Base-by-base conservation (phyloP, 495 filamentous ascomycete genomes). In the Aspergillus kassunensis region DNA sequence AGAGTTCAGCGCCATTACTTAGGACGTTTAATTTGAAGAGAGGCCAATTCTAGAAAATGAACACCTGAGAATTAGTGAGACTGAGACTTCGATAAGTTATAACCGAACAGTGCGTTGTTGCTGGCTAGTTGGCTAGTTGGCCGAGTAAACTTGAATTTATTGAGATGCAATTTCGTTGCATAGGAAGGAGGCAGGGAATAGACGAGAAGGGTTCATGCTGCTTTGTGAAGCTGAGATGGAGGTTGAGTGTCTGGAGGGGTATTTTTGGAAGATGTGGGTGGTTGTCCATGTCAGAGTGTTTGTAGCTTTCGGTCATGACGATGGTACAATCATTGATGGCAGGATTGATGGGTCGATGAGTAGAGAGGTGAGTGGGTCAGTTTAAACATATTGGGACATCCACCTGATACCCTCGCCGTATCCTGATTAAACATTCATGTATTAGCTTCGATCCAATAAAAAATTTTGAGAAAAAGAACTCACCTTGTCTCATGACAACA, bases 401-500 rank as follows among this genome's bases (percentile, higher is more conserved):
- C 77, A 79, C 55, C 75, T 68, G 67, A 78, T 78, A 58, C 75
- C 77, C 59, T 78, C 76, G 42, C 74, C 73, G 61, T 79, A 80
- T 31, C 76, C 76, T 80, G 9, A 27, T 9, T n/a, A 44, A 33
- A n/a, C 23, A 29, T 19, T 4, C 13, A 43, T 35, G 21, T 39
- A 33, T 31, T 35, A 20, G 24, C 21, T 39, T 15, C 33, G 16
- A 3, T 21, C 20, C 11, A n/a, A n/a, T n/a, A n/a, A n/a, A n/a
- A n/a, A n/a, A n/a, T n/a, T n/a, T n/a, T 27, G 24, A 27, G 24
- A 27, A 4, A 27, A 27, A 27, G 24, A 54, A 75, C 83, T 61
- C 54, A 89, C 87, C 92, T 74, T 97, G 91, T 68, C 92, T 80
- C 93, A 96, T 96, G 49, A 96, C 90, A 63, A 97, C 90, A 62